phyloP scores from a whole-genome alignment of 2,329 filamentous ascomycete species.

The Trichophyton mentagrophytes region DNA sequence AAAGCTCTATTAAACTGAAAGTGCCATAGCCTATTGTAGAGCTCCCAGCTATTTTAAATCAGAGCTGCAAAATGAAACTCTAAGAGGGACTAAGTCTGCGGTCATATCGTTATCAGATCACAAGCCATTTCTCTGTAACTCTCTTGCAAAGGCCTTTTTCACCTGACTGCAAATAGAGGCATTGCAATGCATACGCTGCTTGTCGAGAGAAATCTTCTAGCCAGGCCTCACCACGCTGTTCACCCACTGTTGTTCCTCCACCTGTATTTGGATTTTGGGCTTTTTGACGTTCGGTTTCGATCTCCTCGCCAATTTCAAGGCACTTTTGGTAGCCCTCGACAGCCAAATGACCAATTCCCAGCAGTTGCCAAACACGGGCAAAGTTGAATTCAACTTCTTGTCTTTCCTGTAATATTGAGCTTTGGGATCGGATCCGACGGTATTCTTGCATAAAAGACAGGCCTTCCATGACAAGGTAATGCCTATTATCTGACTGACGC shows the following conservation, averaged over 20 bases:
- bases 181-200: slow-evolving; percentile 62
- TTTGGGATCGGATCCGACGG: slow-evolving; percentile 45
- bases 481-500: slow-evolving; percentile 76
- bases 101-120: slow-evolving; percentile 27
- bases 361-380: slow-evolving; percentile 59
- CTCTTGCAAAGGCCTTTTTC: slow-evolving; percentile 48
- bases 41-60: no score
- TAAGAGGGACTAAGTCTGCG: background rate
- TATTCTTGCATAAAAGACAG: slow-evolving; percentile 68
- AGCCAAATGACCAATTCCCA: slow-evolving; percentile 62
- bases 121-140: slow-evolving; percentile 49
- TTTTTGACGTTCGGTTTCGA: slow-evolving; percentile 20
- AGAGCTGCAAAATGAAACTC: no score
- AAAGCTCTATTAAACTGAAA: no score
- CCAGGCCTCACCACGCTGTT: slow-evolving; percentile 8
- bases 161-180: slow-evolving; percentile 52
- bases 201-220: slow-evolving; percentile 49
- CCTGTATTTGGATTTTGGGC: slow-evolving; percentile 24
- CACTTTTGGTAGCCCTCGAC: slow-evolving; percentile 56
- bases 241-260: slow-evolving; percentile 22
- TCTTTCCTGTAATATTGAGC: slow-evolving; percentile 33
- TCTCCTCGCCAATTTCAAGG: slow-evolving; percentile 37
- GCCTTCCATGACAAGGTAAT: slow-evolving; percentile 76
- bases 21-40: no score
- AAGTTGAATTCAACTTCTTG: slow-evolving; percentile 78